phyloP scores from a whole-genome alignment of 331 rosid species.

The Spiraea crenata region DNA sequence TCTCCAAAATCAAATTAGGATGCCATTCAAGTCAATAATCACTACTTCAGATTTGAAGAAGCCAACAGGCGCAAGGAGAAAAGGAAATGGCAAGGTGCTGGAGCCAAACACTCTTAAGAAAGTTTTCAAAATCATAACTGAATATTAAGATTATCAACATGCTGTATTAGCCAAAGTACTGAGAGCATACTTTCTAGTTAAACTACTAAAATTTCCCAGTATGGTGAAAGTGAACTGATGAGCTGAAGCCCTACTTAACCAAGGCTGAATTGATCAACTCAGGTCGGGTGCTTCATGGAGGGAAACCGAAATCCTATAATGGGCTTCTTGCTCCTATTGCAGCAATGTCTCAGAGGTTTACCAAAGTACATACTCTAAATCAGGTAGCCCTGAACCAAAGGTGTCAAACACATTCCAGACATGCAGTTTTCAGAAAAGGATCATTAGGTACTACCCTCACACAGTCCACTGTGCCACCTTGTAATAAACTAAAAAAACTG shows the following conservation, averaged over 20 bases:
- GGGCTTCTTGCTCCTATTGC: neutral
- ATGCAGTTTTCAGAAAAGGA: no score
- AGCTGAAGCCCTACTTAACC: neutral
- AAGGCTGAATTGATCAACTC: no score
- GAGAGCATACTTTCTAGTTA: neutral
- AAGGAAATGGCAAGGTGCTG: neutral
- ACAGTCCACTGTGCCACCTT: neutral
- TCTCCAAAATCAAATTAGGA: no score
- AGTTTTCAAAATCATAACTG: neutral
- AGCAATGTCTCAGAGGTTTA: neutral
- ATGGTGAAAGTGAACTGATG: neutral
- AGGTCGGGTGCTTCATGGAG: neutral
- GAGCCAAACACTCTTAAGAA: neutral
- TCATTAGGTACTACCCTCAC: no score
- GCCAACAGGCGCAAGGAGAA: neutral
- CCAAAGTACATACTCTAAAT: neutral
- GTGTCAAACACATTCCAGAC: neutral
- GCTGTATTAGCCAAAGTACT: neutral
- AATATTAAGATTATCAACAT: neutral
- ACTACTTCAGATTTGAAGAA: neutral
- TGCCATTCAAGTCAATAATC: neutral
- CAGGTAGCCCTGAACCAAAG: neutral
- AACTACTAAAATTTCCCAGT: neutral
- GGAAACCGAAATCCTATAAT: neutral
- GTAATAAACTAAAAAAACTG: neutral